Evolutionary conservation across 495 filamentous ascomycete genomes (phyloP).

Genomic region (Xylaria flabelliformis): DNA sequence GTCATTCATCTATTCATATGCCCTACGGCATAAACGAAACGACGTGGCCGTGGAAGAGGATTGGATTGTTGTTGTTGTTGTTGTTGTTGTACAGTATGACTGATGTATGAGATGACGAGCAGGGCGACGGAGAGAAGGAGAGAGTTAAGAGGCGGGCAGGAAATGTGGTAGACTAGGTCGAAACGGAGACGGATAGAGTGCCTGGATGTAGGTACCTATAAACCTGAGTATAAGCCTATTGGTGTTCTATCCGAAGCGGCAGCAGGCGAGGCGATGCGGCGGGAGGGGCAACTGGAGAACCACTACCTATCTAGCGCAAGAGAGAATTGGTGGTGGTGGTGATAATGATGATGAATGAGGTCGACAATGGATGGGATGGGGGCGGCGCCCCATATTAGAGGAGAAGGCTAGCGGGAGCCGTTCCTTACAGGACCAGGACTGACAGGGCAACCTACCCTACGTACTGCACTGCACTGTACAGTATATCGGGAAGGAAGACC

Average conservation of each 20-base stretch:
- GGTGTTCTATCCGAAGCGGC: slow-evolving; percentile 21
- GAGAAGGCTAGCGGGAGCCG: slow-evolving; percentile 19
- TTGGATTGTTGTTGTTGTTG: slow-evolving; percentile 17
- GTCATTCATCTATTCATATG: slow-evolving; percentile 3
- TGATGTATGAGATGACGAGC: slow-evolving; percentile 1
- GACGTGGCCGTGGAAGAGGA: neutral
- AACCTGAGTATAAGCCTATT: neutral
- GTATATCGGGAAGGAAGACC: neutral
- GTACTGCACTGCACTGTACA: neutral
- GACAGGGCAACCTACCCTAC: neutral
- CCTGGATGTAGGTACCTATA: neutral
- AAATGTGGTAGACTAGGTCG: neutral
- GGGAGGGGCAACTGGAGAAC: slow-evolving; percentile 25
- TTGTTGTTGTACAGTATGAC: slow-evolving; percentile 10
- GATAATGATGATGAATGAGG: slow-evolving; percentile 27
- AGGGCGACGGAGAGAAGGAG: neutral
- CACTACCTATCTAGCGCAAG: slow-evolving; percentile 3
- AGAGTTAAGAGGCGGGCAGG: neutral
- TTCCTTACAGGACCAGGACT: slow-evolving; percentile 14
- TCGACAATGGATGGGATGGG: slow-evolving; percentile 16
- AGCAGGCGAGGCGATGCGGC: slow-evolving; percentile 19
- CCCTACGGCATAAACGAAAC: slow-evolving; percentile 8
- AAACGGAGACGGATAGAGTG: neutral
- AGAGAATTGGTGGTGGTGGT: slow-evolving; percentile 13
- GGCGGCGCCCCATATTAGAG: slow-evolving; percentile 23